Base-by-base conservation (phyloP, 2,329 filamentous ascomycete genomes). In the Falciphora oryzae region DNA sequence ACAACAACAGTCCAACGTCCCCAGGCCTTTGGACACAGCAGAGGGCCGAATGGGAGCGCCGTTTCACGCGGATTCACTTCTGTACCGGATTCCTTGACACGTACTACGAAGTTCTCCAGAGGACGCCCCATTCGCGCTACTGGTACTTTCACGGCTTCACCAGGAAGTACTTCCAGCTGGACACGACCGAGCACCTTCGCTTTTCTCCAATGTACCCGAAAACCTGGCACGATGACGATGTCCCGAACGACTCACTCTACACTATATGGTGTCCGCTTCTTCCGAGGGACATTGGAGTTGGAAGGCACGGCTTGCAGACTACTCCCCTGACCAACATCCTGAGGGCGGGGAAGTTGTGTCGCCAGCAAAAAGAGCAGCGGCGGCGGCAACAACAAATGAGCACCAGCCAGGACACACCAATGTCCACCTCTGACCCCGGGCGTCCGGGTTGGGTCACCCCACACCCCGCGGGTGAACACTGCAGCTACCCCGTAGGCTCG, bases 391-490 rank as follows among this genome's bases (percentile, higher is more conserved):
- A 25, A 18, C 7, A 44, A 27, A 8, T 11, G 8, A n/a, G 31
- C 59, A 44, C 10, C 31, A n/a, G 11, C 28, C 25, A 25, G 14
- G 53, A n/a, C 10, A 57, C 53, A n/a, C 22, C 22, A n/a, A 5
- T 25, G 0, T n/a, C 29, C 35, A 13, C 25, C 32, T 22, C 44
- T 16, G 60, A n/a, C 38, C 25, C 27, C 22, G 38, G 25, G 16
- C 44, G 60, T 11, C 60, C 60, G 6, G 35, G 50, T 25, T 62
- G 60, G 60, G 18, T 62, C 60, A 62, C 59, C 8, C 59, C 59
- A 61, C 59, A 44, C 31, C 59, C 59, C 2, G 31, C 32, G 7
- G 59, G 59, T 16, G 22, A 32, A 22, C n/a, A 18, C 32, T 61
- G 59, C 59, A 61, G 60, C 22, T 62, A 50, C 35, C 44, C 60